Evolutionary conservation across 2,329 filamentous ascomycete genomes (phyloP), one percentile per base, ranked within the genome.

Genomic region (Mariannaea sp.): DNA sequence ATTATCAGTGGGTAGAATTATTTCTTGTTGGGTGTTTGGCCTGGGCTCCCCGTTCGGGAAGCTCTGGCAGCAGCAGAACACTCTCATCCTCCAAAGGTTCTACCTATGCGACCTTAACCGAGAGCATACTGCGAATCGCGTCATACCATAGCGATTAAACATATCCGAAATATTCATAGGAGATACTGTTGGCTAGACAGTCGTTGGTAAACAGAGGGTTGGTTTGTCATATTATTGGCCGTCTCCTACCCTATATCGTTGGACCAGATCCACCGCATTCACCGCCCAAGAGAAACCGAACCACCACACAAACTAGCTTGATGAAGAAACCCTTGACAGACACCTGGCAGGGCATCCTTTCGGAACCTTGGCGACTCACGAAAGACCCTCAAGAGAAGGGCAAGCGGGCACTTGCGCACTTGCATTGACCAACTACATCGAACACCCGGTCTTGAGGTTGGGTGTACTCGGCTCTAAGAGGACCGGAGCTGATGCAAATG

Each of bases 201-300:
- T 12, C 29, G 29, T 10, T 32, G 29, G 4, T 6, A 12, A 32
- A n/a, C n/a, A n/a, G n/a, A n/a, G n/a, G n/a, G n/a, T n/a, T n/a
- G n/a, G n/a, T n/a, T n/a, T n/a, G n/a, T n/a, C n/a, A n/a, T n/a
- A n/a, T n/a, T n/a, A n/a, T n/a, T n/a, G n/a, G n/a, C n/a, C n/a
- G n/a, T n/a, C n/a, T n/a, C 39, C 60, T 65, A 66, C 64, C 64
- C 62, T 66, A 64, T 45, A 65, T 49, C 39, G 60, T 43, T n/a
- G 14, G 3, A n/a, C n/a, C 32, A 49, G 12, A 51, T 61, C 66
- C 64, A 66, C 63, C 64, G 64, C 64, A 35, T 27, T 58, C 49
- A 35, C 27, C 14, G 16, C 38, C 32, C 12, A n/a, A 32, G 22
- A 20, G 24, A 32, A 57, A 56, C 43, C 50, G 46, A 53, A 62